Percentiles rank a stretch among this genome's conserved stretches.
Evolutionary conservation across 2,329 filamentous ascomycete species (phyloP).

Genomic region (Basipetospora chlamydospora): DNA sequence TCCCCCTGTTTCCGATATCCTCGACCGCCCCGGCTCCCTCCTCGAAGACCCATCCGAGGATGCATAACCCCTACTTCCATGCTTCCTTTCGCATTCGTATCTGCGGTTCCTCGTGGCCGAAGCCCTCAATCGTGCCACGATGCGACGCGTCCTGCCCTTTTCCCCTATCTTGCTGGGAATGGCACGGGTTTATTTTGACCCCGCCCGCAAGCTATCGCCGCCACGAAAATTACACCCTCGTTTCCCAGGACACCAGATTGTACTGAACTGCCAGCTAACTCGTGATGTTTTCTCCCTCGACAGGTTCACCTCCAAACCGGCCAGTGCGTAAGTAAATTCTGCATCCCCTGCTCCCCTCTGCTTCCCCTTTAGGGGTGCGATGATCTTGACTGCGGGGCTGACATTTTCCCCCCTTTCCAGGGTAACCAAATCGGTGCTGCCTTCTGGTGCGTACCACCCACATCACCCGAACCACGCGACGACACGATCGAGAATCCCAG

Average conservation of each 20-base stretch:
- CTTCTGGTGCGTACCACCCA: slow-evolving; percentile 63
- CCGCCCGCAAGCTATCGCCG: slow-evolving; percentile 3
- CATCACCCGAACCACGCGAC: background rate
- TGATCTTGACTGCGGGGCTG: slow-evolving; percentile 15
- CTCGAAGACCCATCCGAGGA: too few relatives aligned
- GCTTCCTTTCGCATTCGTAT: too few relatives aligned
- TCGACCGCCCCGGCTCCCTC: too few relatives aligned
- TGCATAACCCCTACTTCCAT: too few relatives aligned
- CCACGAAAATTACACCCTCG: slow-evolving; percentile 1
- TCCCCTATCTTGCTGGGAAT: too few relatives aligned
- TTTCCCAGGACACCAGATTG: background rate
- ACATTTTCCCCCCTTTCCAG: slow-evolving; percentile 32
- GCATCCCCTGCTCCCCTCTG: background rate
- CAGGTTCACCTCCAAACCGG: slow-evolving; percentile 99
- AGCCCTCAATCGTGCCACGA: slow-evolving; percentile 2
- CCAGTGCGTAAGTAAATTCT: slow-evolving; percentile 65
- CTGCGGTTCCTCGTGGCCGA: slow-evolving; percentile 9
- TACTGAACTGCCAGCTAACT: too few relatives aligned
- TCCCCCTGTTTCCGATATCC: slow-evolving; percentile 6
- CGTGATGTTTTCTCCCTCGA: slow-evolving; percentile 37
- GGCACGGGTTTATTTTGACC: slow-evolving; percentile 1
- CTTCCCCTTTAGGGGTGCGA: background rate
- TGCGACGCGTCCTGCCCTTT: slow-evolving; percentile 19
- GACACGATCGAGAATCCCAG: background rate
- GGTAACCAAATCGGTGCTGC: slow-evolving; percentile 99